Percentiles rank a stretch among this genome's conserved stretches.
Evolutionary conservation across 2,329 filamentous ascomycete species (phyloP).

Genomic region (Fusarium subtropicale): DNA sequence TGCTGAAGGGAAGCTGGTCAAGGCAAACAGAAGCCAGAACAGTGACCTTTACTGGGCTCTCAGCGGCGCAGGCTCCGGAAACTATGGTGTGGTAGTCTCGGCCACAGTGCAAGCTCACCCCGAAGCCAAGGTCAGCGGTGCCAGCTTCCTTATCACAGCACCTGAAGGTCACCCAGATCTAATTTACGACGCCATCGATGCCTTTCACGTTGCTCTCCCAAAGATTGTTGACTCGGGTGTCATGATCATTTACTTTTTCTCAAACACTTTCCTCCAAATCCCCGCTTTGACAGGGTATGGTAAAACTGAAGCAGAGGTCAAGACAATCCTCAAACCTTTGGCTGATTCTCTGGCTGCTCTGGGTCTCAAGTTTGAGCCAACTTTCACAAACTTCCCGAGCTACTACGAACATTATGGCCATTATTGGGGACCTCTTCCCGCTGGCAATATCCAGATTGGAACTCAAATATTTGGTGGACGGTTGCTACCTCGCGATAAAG

Average conservation of each 20-base stretch:
- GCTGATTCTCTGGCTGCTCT: conserved; percentile 26
- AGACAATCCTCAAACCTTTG: conserved; percentile 53
- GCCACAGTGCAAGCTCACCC: conserved; percentile 64
- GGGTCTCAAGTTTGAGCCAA: conserved; percentile 19
- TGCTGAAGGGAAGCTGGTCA: conserved; percentile 59
- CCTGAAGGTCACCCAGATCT: conserved; percentile 12
- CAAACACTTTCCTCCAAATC: conserved; percentile 20
- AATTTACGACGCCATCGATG: conserved; percentile 38
- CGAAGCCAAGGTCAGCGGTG: conserved; percentile 53
- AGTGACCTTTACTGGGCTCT: conserved; percentile 73
- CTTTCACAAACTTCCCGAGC: conserved; percentile 31
- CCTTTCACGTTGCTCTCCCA: conserved; percentile 44
- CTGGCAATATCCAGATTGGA: conserved; percentile 50
- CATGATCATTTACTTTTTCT: conserved; percentile 57
- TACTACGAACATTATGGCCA: conserved; percentile 59
- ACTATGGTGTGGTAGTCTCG: conserved; percentile 66
- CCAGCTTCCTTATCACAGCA: conserved; percentile 40
- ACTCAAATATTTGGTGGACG: conserved; percentile 54
- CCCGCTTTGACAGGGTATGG: conserved; percentile 58
- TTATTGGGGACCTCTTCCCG: conserved; percentile 55
- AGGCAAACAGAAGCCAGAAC: conserved; percentile 60
- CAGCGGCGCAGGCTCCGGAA: conserved; percentile 68
- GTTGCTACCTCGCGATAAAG: conserved; percentile 54
- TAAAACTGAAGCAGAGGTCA: conserved; percentile 54
- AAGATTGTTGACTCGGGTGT: conserved; percentile 59